Base-by-base conservation (phyloP, 2,329 filamentous ascomycete species). In the Cladophialophora psammophila region DNA sequence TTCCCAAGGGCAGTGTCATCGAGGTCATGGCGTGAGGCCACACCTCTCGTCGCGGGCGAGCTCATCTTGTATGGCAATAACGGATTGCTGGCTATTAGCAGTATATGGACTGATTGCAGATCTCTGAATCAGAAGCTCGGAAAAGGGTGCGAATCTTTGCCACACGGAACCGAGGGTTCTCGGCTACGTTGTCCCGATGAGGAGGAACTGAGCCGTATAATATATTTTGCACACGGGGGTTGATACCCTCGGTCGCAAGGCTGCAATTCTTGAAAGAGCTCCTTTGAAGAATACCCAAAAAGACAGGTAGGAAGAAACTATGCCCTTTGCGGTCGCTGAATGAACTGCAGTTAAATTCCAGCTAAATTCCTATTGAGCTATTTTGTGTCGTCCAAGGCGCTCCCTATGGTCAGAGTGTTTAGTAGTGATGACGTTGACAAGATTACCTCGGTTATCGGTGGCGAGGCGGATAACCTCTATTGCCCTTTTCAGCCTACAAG, bases 1-100 rank as follows among this genome's bases (percentile, higher is more conserved):
- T 55, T 42, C 3, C 68, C 59, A 32, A 70, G 59, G 12, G 65
- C 53, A 6, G 26, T 18, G 26, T 70, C 66, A 54, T 70, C 59
- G 6, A 70, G 63, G 35, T 61, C 65, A 31, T 70, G 68, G 13
- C 68, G 62, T 26, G 63, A 56, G 5, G 26, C 36, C 10, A 60
- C 12, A 20, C 38, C 38, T 1, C 42, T 20, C 1, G 48, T 50
- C 10, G 60, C 8, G 18, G 32, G 20, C 8, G 60, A 13, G 10
- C 13, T 45, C 64, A 66, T 66, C 15, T n/a, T 55, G 26, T 2
- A 50, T 5, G 4, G 18, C 20, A 26, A 5, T 13, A 12, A 20
- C 9, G 4, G 26, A 26, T 20, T 9, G 3, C 9, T 26, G 20
- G 26, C 3, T 8, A 50, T 12, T 10, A 13, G 20, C 45, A 50